Evolutionary conservation across 2,329 filamentous ascomycete species (phyloP).

Genomic region (Ilyonectria sp.): DNA sequence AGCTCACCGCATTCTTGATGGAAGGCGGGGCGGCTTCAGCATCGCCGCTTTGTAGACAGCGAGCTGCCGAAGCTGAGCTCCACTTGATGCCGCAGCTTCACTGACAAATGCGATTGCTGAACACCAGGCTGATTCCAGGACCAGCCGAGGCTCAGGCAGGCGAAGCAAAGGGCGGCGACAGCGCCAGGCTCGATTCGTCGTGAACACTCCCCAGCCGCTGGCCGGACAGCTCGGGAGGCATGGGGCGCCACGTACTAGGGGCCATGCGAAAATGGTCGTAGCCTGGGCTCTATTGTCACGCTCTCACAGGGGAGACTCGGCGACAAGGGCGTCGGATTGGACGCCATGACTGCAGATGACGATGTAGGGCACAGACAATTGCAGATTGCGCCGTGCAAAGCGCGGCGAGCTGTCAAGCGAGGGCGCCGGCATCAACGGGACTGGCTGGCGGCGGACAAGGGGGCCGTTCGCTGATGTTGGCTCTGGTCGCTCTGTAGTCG

Average conservation of each 20-base stretch:
- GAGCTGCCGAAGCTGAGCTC: background rate
- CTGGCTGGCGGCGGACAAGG: conserved; percentile 3
- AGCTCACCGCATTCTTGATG: conserved; percentile 24
- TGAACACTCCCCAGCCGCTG: conserved; percentile 2
- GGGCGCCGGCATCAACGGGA: background rate
- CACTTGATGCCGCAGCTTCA: background rate
- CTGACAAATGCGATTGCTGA: background rate
- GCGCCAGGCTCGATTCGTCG: background rate
- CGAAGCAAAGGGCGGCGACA: conserved; percentile 1
- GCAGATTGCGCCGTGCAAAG: conserved; percentile 15
- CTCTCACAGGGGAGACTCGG: conserved; percentile 15
- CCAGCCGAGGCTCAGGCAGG: conserved; percentile 4
- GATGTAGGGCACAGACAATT: conserved; percentile 24
- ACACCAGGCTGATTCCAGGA: background rate
- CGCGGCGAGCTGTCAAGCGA: conserved; percentile 14
- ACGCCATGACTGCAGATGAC: conserved; percentile 22
- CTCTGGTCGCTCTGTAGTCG: background rate
- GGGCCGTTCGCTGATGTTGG: conserved; percentile 1
- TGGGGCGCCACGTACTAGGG: conserved; percentile 29
- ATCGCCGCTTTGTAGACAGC: background rate
- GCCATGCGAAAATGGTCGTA: conserved; percentile 20
- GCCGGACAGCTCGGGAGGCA: conserved; percentile 47
- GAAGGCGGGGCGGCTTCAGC: background rate
- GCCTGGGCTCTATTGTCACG: conserved; percentile 19
- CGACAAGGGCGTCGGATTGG: conserved; percentile 25